phyloP scores from a whole-genome alignment of 2,329 filamentous ascomycete species.

The Xylaria hypoxylon region DNA sequence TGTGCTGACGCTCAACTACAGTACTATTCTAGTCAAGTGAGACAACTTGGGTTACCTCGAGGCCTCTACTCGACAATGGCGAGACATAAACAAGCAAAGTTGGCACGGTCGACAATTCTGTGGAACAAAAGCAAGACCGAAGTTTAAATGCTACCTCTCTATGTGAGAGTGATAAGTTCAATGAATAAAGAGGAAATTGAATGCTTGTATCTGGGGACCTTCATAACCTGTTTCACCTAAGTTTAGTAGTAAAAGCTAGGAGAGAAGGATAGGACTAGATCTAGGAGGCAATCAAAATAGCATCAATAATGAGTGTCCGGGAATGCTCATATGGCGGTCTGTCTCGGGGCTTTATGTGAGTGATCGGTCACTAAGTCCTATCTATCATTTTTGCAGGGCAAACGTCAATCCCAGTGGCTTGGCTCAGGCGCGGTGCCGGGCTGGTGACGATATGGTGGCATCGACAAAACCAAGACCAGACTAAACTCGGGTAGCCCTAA shows the following conservation, averaged over 20 bases:
- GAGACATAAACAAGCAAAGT: constrained; percentile 6
- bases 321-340: constrained; percentile 8
- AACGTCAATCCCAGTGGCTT: constrained; percentile 30
- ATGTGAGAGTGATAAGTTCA: neutral
- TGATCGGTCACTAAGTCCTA: constrained; percentile 6
- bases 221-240: neutral
- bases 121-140: neutral
- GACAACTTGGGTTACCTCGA: constrained; percentile 6
- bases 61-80: neutral
- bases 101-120: neutral
- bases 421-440: constrained; percentile 18
- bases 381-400: constrained; percentile 16
- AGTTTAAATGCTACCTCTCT: neutral
- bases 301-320: constrained; percentile 1
- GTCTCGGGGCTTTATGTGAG: constrained; percentile 22
- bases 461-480: constrained; percentile 16
- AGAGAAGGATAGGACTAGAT: neutral
- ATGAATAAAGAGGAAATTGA: neutral
- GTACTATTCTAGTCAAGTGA: neutral
- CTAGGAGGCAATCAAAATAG: neutral
- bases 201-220: neutral
- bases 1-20: neutral
- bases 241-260: constrained; percentile 3
- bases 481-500: constrained; percentile 29
- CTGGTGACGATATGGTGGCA: constrained; percentile 30